phyloP scores from a whole-genome alignment of 331 rosid genomes.

The Quercus lobata region DNA sequence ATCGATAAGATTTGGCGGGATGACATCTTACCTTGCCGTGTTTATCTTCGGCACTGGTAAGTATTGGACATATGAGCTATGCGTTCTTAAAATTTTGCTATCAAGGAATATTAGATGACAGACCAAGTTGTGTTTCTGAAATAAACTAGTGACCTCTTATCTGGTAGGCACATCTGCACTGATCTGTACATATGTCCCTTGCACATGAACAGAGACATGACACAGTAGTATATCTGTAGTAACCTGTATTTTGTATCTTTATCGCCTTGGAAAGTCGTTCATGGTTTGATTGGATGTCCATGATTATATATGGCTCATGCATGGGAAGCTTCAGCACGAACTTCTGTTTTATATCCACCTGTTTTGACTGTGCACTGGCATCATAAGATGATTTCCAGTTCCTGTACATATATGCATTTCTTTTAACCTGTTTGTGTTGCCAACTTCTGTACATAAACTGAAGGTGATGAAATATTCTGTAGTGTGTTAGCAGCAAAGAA shows the following conservation, averaged over 20 bases:
- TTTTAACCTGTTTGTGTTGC: not conserved
- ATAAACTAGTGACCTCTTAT: not conserved
- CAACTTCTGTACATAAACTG: not conserved
- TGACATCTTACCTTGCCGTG: conserved; percentile 91
- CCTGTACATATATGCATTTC: not conserved
- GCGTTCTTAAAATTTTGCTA: not conserved
- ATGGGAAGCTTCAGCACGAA: not conserved
- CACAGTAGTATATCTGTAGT: not conserved
- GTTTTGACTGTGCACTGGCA: no score
- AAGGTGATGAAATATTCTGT: conserved; percentile 11
- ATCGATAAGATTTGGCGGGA: conserved; percentile 89
- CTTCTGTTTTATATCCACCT: not conserved
- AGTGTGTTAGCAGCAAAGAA: conserved; percentile 91
- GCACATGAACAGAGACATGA: no score
- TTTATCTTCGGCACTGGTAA: conserved; percentile 93
- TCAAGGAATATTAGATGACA: not conserved
- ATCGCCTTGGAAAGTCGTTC: not conserved
- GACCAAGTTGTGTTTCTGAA: not conserved
- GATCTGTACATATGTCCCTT: not conserved
- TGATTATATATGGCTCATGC: not conserved
- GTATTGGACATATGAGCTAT: conserved; percentile 12
- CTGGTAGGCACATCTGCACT: not conserved
- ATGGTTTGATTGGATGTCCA: not conserved
- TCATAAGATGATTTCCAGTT: not conserved
- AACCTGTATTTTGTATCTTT: not conserved